These are phyloP conservation scores for Linderniella brevidens DNA, from an alignment of 257 asterid genomes.

Conservation along the genomic window DNA sequence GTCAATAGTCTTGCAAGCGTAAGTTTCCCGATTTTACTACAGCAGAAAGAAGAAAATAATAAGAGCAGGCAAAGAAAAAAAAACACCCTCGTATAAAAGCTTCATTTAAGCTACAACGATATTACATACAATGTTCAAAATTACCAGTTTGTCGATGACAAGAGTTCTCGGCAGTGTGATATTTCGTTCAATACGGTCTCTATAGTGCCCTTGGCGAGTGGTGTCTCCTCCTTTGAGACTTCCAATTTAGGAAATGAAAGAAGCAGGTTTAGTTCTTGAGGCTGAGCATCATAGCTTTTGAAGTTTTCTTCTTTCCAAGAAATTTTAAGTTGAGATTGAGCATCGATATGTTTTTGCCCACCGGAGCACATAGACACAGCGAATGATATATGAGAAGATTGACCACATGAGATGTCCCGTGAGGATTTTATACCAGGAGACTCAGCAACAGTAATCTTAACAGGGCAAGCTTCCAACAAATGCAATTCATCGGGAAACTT, in stretches of 20 bases:
- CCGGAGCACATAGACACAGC: slow-evolving; percentile 22
- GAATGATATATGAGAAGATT: slow-evolving; percentile 34
- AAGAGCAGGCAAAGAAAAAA: slow-evolving; percentile 1
- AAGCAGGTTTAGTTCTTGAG: slow-evolving; percentile 20
- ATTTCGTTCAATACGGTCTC: slow-evolving; percentile 50
- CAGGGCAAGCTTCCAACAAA: slow-evolving; percentile 29
- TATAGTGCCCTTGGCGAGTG: slow-evolving; percentile 21
- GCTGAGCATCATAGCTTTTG: slow-evolving; percentile 19
- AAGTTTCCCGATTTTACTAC: slow-evolving; percentile 93
- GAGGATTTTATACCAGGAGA: slow-evolving; percentile 45
- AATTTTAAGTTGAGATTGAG: slow-evolving; percentile 19
- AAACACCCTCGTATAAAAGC: not conserved
- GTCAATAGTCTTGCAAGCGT: slow-evolving; percentile 81
- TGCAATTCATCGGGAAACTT: slow-evolving; percentile 33
- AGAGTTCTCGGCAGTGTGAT: slow-evolving; percentile 51
- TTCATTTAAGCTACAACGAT: slow-evolving; percentile 4
- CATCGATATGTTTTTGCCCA: slow-evolving; percentile 20
- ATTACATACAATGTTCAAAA: slow-evolving; percentile 11
- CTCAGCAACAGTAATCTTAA: slow-evolving; percentile 35
- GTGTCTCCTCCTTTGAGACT: slow-evolving; percentile 18
- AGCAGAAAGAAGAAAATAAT: slow-evolving; percentile 6
- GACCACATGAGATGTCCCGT: slow-evolving; percentile 31
- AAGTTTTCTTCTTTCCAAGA: slow-evolving; percentile 51
- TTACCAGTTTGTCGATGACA: slow-evolving; percentile 62
- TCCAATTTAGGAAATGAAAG: slow-evolving; percentile 25